A percentile compares a stretch with the other conserved stretches of the same genome.
Conservation (phyloP, 768 basidiomycete species). For the Mycena rebaudengoi region DNA sequence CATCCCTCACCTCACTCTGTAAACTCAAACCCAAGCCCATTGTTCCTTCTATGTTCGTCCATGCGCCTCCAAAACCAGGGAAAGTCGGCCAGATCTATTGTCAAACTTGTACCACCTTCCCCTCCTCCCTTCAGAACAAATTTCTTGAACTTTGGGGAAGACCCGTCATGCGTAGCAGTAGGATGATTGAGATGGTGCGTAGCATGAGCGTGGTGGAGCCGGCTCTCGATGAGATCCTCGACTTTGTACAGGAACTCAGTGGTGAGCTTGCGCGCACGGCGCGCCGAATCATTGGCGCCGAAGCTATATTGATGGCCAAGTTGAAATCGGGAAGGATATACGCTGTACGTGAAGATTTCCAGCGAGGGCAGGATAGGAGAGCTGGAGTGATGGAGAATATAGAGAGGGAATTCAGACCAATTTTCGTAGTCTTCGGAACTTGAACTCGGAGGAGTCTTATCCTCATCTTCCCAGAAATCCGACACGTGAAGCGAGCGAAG, state of each 20-base stretch:
- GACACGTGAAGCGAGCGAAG: background rate
- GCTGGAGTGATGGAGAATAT: background rate
- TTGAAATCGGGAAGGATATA: background rate
- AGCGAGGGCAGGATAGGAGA: background rate
- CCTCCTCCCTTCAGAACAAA: background rate
- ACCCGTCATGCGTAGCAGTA: too few species aligned
- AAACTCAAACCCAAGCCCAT: background rate
- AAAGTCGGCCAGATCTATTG: background rate
- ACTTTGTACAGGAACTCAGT: background rate
- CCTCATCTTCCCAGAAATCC: background rate
- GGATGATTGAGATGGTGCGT: too few species aligned
- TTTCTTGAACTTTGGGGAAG: background rate
- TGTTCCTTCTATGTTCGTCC: background rate
- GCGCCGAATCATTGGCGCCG: too few species aligned
- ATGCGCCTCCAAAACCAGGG: background rate
- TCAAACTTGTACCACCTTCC: too few species aligned
- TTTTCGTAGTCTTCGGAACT: background rate
- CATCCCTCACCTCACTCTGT: too few species aligned
- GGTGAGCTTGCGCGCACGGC: too few species aligned
- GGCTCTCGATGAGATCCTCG: background rate
- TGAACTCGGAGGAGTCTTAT: background rate
- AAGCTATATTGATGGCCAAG: background rate
- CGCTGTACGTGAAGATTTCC: background rate
- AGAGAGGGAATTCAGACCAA: background rate
- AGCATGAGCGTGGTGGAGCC: too few species aligned